These are phyloP conservation scores for Cicer yamashitae DNA, from an alignment of 306 rosid genomes.

Conservation along the genomic window DNA sequence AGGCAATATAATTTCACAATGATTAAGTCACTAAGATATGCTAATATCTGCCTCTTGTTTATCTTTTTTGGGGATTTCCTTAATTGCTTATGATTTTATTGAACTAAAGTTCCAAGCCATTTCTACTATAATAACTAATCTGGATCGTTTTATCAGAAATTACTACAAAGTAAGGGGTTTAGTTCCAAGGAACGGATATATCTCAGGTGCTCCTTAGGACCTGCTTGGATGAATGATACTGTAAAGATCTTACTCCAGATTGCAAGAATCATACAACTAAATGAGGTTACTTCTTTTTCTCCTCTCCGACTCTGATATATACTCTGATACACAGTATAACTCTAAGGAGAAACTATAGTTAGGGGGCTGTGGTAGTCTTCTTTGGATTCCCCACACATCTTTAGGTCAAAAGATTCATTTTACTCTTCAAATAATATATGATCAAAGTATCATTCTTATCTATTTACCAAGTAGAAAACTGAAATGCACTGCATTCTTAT, in stretches of 20 bases:
- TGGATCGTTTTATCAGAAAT: conserved; percentile 53
- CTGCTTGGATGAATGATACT: conserved; percentile 49
- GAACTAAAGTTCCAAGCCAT: conserved; percentile 30
- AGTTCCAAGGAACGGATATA: conserved; percentile 58
- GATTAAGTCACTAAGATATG: conserved; percentile 20
- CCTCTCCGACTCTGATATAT: conserved; percentile 35
- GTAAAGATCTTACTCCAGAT: conserved; percentile 66
- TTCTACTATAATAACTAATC: conserved; percentile 32
- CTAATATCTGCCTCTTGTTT: conserved; percentile 11
- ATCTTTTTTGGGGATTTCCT: conserved; percentile 9
- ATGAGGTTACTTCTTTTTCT: conserved; percentile 68
- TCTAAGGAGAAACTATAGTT: conserved; percentile 30
- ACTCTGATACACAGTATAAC: conserved; percentile 34
- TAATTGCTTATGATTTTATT: conserved; percentile 15
- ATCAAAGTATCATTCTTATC: conserved; percentile 27
- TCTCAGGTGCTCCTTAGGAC: conserved; percentile 48
- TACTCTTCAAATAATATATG: conserved; percentile 1
- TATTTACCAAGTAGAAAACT: conserved; percentile 26
- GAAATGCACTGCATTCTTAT: conserved; percentile 21
- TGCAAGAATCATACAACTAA: conserved; percentile 69
- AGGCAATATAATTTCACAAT: conserved; percentile 8
- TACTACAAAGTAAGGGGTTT: conserved; percentile 67
- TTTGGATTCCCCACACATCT: conserved; percentile 12
- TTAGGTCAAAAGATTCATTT: conserved; percentile 9
- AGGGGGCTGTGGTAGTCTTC: conserved; percentile 20